Conservation (phyloP, 306 rosid genomes). For the Quercus alba region DNA sequence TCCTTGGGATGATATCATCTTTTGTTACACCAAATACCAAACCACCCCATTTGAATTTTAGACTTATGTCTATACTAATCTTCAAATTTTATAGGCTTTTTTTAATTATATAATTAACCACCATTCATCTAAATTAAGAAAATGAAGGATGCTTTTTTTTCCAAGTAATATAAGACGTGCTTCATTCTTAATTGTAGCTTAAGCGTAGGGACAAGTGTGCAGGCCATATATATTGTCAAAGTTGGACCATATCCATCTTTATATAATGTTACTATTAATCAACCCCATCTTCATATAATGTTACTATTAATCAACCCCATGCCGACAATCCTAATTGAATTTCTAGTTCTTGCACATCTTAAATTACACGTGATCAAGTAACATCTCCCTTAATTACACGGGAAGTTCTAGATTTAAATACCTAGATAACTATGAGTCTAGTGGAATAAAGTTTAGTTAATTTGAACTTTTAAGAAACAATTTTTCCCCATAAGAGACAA, state of each 20-base stretch:
- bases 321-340: background rate
- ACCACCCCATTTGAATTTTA: conserved; percentile 44
- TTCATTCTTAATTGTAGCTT: conserved; percentile 23
- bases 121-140: background rate
- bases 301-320: background rate
- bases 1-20: conserved; percentile 43
- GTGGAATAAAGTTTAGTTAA: too few species aligned
- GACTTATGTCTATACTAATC: conserved; percentile 12
- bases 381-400: too few species aligned
- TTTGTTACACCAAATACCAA: conserved; percentile 42
- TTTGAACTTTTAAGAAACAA: too few species aligned
- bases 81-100: background rate
- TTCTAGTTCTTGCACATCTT: too few species aligned
- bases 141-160: background rate
- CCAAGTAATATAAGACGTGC: background rate
- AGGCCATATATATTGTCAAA: conserved; percentile 30
- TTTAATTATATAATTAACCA: background rate
- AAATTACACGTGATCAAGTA: too few species aligned
- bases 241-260: conserved; percentile 4
- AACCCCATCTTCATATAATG: background rate
- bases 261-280: background rate
- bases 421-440: too few species aligned
- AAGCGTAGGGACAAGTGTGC: conserved; percentile 27
- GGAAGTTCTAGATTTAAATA: too few species aligned
- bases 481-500: too few species aligned